These are phyloP conservation scores for Rhizopus sp. DNA, from an alignment of 371 early-diverging fungal species.

Conservation along the genomic window DNA sequence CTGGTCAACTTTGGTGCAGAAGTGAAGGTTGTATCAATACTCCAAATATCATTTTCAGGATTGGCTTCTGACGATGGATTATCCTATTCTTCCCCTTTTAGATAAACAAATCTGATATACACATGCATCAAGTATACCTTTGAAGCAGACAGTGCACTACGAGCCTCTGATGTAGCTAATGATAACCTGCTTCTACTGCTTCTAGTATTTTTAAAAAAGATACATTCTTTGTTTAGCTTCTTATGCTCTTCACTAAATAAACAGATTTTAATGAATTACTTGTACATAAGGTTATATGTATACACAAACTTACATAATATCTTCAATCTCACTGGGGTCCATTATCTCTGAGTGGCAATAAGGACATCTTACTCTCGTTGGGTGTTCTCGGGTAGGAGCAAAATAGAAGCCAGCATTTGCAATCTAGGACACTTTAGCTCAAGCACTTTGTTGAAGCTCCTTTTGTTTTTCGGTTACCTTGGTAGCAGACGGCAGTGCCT, in stretches of 20 bases:
- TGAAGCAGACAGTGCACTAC: conserved; percentile 1
- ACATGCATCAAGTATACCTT: background rate
- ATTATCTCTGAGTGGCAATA: conserved; percentile 24
- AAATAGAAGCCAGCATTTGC: conserved; percentile 41
- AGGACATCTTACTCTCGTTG: conserved; percentile 24
- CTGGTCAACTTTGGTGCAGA: background rate
- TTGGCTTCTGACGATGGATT: background rate
- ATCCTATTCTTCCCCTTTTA: background rate
- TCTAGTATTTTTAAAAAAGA: conserved; percentile 12
- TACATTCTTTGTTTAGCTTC: conserved; percentile 4
- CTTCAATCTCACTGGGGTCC: conserved; percentile 9
- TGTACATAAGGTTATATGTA: background rate
- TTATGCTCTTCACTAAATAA: conserved; percentile 9
- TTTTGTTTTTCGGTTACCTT: conserved; percentile 15
- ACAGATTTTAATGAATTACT: background rate
- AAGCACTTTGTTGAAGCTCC: background rate
- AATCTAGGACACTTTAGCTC: conserved; percentile 15
- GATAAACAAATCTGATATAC: background rate
- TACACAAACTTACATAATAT: conserved; percentile 22
- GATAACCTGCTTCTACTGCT: background rate
- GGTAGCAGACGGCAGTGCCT: conserved; percentile 9
- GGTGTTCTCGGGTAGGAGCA: conserved; percentile 17
- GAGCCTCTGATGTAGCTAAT: background rate
- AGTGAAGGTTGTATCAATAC: conserved; percentile 16
- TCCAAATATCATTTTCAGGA: conserved; percentile 19